Evolutionary conservation across 2,329 filamentous ascomycete species (phyloP).

Genomic region (Cordyceps tenuipes): DNA sequence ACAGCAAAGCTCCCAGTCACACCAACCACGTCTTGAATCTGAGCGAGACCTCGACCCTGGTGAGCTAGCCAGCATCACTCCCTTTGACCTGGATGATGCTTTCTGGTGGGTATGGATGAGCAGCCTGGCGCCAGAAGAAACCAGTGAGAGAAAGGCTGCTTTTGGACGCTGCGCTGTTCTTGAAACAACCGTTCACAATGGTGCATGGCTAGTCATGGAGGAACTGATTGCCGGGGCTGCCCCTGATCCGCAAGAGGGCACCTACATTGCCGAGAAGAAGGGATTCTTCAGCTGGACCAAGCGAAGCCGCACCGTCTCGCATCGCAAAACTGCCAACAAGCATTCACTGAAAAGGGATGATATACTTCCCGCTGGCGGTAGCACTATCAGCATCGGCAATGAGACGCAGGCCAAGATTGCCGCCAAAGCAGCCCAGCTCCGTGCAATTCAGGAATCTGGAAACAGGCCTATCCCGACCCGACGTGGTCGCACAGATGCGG

Average conservation of each 20-base stretch:
- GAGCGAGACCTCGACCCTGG: slow-evolving; percentile 71
- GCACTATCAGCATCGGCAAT: slow-evolving; percentile 76
- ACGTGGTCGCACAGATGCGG: slow-evolving; percentile 48
- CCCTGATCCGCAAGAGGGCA: slow-evolving; percentile 71
- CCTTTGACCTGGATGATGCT: slow-evolving; percentile 80
- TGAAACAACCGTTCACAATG: slow-evolving; percentile 73
- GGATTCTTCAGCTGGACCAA: slow-evolving; percentile 82
- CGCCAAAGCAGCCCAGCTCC: slow-evolving; percentile 77
- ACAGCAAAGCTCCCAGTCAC: slow-evolving; percentile 80
- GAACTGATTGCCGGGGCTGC: slow-evolving; percentile 93
- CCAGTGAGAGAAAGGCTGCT: slow-evolving; percentile 73
- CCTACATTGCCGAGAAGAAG: slow-evolving; percentile 94
- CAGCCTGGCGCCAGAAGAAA: slow-evolving; percentile 87
- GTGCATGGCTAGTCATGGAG: slow-evolving; percentile 90
- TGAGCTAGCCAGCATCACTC: slow-evolving; percentile 85
- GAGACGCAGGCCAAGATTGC: slow-evolving; percentile 93
- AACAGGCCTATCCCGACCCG: slow-evolving; percentile 32
- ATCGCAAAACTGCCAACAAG: slow-evolving; percentile 64
- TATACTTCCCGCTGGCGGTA: slow-evolving; percentile 41
- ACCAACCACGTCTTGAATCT: slow-evolving; percentile 62
- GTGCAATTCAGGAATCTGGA: slow-evolving; percentile 53
- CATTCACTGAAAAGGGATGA: slow-evolving; percentile 40
- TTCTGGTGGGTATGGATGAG: slow-evolving; percentile 99
- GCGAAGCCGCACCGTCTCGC: slow-evolving; percentile 52
- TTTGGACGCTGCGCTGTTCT: slow-evolving; percentile 91